These are phyloP conservation scores for Chalaropsis thielavioides DNA, from an alignment of 2,329 filamentous ascomycete genomes.

Conservation along the genomic window DNA sequence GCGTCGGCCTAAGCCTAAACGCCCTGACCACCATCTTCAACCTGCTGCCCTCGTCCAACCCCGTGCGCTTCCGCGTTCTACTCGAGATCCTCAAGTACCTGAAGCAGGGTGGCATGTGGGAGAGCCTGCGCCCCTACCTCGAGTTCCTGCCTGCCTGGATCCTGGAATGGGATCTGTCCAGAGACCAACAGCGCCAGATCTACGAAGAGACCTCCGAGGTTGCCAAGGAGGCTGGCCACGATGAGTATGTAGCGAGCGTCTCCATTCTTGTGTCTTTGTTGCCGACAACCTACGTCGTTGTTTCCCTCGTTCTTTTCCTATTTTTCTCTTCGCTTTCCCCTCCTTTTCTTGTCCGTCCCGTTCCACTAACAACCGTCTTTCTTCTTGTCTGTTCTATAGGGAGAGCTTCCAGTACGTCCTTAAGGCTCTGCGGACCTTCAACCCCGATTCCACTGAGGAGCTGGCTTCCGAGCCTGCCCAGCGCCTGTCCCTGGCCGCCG, in stretches of 20 bases:
- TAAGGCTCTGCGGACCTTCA: constrained; percentile 47
- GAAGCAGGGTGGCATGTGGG: constrained; percentile 60
- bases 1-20: constrained; percentile 71
- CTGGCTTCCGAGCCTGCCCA: constrained; percentile 45
- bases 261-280: background rate
- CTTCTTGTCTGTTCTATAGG: constrained; percentile 23
- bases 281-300: background rate
- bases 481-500: constrained; percentile 42
- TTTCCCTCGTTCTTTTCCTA: too few species aligned
- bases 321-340: too few species aligned
- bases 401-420: constrained; percentile 53
- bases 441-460: constrained; percentile 40
- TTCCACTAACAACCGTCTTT: background rate
- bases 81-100: constrained; percentile 77
- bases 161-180: constrained; percentile 63
- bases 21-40: constrained; percentile 96
- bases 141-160: constrained; percentile 74
- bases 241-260: constrained; percentile 41
- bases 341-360: background rate
- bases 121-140: constrained; percentile 69
- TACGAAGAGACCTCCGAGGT: constrained; percentile 71
- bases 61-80: constrained; percentile 79
- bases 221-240: constrained; percentile 63
- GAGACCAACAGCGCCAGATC: constrained; percentile 71
- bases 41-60: constrained; percentile 61